Evolutionary conservation across 2,329 filamentous ascomycete genomes (phyloP), one percentile per base, ranked within the genome.

Genomic region (Erysiphe pulchra): DNA sequence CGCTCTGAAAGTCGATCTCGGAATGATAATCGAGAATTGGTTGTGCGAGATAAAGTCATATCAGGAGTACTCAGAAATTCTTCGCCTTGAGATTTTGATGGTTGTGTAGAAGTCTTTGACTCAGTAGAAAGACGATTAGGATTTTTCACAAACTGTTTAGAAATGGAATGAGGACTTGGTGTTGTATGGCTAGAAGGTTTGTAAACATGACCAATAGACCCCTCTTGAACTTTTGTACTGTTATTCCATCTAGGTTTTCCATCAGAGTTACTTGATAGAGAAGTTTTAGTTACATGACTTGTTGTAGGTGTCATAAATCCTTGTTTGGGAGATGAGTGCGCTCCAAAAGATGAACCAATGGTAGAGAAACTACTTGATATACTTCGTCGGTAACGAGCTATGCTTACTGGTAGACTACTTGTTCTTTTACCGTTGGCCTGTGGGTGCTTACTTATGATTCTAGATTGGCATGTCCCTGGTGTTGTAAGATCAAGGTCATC

Each of bases 201-300:
- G 61, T 75, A 79, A 57, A 73, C 73, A 58, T 80, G 75, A 24
- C 76, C 75, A n/a, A 72, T 70, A 31, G 77, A 68, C n/a, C 75
- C 63, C 49, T 75, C 69, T 7, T 63, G 62, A 4, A 71, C 69
- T 53, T 78, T 83, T 6, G 75, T 72, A 30, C 75, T 80, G 11
- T 55, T 56, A 55, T 77, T 87, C 82, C 82, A 90, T 47, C 75
- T 70, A 3, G 82, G 82, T 44, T 78, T 73, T 47, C 70, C 65
- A 47, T 69, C 62, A 17, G 64, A 65, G 1, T 66, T 62, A 37
- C 63, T 55, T 46, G 69, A 49, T 14, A 46, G 62, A 36, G 63
- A 56, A 47, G 69, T 63, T 44, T 68, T 64, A 46, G 67, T 58
- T 43, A 63, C 42, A 54, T 60, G 51, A 60, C 63, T 53, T 47